A percentile compares a stretch with the other conserved stretches of the same genome.
Evolutionary conservation across 2,329 filamentous ascomycete genomes (phyloP).

Genomic region (Fusarium sp.): DNA sequence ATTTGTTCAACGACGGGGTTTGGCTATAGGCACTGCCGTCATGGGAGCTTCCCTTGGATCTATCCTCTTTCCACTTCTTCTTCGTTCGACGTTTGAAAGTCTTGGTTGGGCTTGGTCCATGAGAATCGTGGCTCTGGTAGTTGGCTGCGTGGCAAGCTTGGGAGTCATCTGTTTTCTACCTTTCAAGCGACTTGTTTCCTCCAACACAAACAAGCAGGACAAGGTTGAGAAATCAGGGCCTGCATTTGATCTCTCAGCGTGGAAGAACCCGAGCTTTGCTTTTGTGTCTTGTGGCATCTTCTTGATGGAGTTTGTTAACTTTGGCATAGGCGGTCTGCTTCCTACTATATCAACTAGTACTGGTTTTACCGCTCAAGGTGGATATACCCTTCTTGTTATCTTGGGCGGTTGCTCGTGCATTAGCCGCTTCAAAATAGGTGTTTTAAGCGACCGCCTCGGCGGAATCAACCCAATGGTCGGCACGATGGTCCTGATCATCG

Average conservation of each 20-base stretch:
- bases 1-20: conserved; percentile 21
- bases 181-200: conserved; percentile 27
- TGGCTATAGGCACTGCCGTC: conserved; percentile 30
- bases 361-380: conserved; percentile 49
- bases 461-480: conserved; percentile 53
- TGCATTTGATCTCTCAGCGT: conserved; percentile 53
- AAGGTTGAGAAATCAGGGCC: background rate
- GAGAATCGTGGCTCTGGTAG: conserved; percentile 45
- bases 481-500: conserved; percentile 45
- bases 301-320: conserved; percentile 60
- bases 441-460: conserved; percentile 55
- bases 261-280: conserved; percentile 52
- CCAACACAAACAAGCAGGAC: background rate
- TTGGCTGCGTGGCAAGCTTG: conserved; percentile 36
- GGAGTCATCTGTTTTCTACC: conserved; percentile 51
- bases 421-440: conserved; percentile 56
- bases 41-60: conserved; percentile 42
- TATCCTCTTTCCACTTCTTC: conserved; percentile 48
- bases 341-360: conserved; percentile 55
- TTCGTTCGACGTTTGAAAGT: conserved; percentile 38
- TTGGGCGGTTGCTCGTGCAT: conserved; percentile 56
- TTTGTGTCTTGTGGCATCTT: conserved; percentile 55
- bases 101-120: conserved; percentile 50
- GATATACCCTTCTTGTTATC: conserved; percentile 57
- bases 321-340: conserved; percentile 57